Evolutionary conservation across 495 filamentous ascomycete genomes (phyloP), one percentile per base, ranked within the genome.

Genomic region (Staphylotrichum longicolle): DNA sequence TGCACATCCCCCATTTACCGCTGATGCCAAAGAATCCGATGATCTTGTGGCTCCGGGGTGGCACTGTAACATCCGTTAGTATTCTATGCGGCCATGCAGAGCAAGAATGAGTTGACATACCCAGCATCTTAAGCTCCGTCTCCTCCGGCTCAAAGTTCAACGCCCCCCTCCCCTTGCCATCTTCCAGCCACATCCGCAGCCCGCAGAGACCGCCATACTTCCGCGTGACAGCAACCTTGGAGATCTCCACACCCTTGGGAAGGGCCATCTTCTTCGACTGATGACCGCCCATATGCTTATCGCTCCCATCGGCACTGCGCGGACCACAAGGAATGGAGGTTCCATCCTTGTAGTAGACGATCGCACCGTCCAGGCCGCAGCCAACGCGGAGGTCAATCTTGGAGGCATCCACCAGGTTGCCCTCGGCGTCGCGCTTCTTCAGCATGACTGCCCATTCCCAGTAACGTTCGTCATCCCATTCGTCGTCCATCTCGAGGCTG

Each of bases 11-110:
- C 30, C 58, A 66, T 6, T 59, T 59, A 4, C 60, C 63, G 51
- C 72, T 80, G 54, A 68, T 64, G 12, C 77, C 77, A 48, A 68
- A 75, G 61, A 80, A 80, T 3, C 77, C 77, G 35, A 80, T 69
- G 64, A 80, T 74, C 5, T 66, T 65, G 46, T 80, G 68, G 48
- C 58, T 55, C 7, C 53, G 34, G 15, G 33, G 64, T 14, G 75
- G 73, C 51, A 72, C 67, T 46, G 71, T 47, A 15, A 33, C 5
- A 5, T 44, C 5, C 14, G 37, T 37, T 47, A 54, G 60, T 50
- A 9, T 37, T 12, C 6, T 35, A 12, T 40, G 2, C 27, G 5
- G 1, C 10, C 35, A 30, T 0, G 20, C 8, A 10, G 6, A 27
- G 20, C 20, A 27, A 27, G n/a, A 20, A 39, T 27, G 39, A 27